Evolutionary conservation across 1,139 yeast species (phyloP).

Genomic region (Saccharomycopsis hybrid): DNA sequence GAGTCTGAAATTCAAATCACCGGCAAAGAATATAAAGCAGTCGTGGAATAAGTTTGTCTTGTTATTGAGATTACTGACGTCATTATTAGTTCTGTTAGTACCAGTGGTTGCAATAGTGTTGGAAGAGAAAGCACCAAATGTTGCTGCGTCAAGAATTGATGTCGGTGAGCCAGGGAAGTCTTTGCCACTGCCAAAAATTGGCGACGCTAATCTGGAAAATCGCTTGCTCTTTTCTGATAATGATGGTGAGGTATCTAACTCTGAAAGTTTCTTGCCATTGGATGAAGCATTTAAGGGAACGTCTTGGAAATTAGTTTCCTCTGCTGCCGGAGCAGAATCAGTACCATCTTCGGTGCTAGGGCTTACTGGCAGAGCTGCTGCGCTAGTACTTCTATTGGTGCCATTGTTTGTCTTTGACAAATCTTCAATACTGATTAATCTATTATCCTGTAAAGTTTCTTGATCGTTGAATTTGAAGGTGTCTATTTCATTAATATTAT

Average conservation of each 20-base stretch:
- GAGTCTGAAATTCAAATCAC: constrained; percentile 72
- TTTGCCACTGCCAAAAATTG: background rate
- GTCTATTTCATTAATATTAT: constrained; percentile 10
- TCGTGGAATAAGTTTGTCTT: constrained; percentile 22
- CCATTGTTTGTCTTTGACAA: background rate
- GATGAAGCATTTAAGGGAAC: background rate
- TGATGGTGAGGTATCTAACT: background rate
- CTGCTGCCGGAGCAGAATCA: background rate
- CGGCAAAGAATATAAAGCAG: constrained; percentile 52
- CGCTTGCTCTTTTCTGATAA: background rate
- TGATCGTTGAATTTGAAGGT: constrained; percentile 17
- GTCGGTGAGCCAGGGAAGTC: constrained; percentile 2
- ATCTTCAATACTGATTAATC: constrained; percentile 15
- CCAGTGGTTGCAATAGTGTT: background rate
- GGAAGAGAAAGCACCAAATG: background rate
- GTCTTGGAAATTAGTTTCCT: too few species aligned
- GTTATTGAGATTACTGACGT: background rate
- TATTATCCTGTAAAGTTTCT: constrained; percentile 17
- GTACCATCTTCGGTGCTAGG: background rate
- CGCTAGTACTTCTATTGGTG: background rate
- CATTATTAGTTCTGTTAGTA: background rate
- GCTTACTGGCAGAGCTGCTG: too few species aligned
- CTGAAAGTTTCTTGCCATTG: background rate
- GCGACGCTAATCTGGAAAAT: constrained; percentile 11
- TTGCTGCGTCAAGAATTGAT: constrained; percentile 7